Evolutionary conservation across 495 filamentous ascomycete species (phyloP).

Genomic region (Aspergillus bridgeri): DNA sequence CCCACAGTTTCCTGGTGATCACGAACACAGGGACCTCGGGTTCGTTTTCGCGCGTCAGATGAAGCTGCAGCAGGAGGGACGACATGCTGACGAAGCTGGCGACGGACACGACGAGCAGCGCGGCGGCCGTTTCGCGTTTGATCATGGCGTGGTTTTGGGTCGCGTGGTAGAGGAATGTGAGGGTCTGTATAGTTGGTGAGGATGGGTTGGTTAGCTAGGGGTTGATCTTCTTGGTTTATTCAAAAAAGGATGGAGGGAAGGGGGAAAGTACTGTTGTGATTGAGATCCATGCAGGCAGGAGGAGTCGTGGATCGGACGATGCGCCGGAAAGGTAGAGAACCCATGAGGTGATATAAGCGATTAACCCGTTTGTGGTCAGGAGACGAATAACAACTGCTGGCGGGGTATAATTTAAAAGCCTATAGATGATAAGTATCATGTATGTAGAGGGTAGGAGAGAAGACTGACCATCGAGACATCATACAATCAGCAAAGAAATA

Average conservation of each 20-base stretch:
- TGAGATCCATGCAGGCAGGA: conserved; percentile 82
- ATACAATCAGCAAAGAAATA: conserved; percentile 90
- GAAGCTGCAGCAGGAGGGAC: conserved; percentile 63
- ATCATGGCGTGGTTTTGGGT: conserved; percentile 80
- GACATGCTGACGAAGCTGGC: conserved; percentile 75
- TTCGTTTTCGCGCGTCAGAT: conserved; percentile 62
- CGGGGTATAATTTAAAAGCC: conserved; percentile 85
- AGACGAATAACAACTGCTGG: conserved; percentile 81
- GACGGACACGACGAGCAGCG: conserved; percentile 71
- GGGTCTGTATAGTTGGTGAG: conserved; percentile 51
- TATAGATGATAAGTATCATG: conserved; percentile 21
- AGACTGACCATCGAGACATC: conserved; percentile 80
- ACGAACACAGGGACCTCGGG: conserved; percentile 59
- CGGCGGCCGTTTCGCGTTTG: conserved; percentile 73
- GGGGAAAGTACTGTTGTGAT: conserved; percentile 63
- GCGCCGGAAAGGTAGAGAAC: conserved; percentile 73
- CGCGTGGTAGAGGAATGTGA: conserved; percentile 76
- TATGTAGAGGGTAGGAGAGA: background rate
- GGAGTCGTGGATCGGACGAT: conserved; percentile 68
- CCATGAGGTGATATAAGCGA: conserved; percentile 78
- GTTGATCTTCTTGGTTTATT: background rate
- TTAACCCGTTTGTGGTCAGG: conserved; percentile 71
- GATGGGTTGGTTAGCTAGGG: background rate
- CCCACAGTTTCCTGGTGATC: conserved; percentile 47
- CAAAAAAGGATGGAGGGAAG: background rate